Evolutionary conservation across 495 filamentous ascomycete species (phyloP).

Genomic region (Penicillium herquei): DNA sequence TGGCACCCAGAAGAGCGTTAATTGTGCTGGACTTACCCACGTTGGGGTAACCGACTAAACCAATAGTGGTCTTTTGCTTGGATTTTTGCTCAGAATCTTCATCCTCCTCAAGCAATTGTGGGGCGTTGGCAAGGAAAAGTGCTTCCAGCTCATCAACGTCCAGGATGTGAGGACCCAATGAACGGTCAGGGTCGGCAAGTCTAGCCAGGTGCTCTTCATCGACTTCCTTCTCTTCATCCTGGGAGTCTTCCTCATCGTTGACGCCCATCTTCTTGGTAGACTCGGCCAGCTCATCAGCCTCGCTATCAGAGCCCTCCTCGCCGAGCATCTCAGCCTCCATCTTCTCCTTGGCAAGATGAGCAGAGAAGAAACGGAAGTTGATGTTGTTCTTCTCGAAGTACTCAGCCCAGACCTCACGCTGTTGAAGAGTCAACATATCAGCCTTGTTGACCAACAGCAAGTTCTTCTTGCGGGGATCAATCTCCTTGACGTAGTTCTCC

Average conservation of each 20-base stretch:
- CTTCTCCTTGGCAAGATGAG: slow-evolving; percentile 81
- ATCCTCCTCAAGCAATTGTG: slow-evolving; percentile 40
- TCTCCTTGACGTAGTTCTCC: slow-evolving; percentile 90
- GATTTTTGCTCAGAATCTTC: slow-evolving; percentile 37
- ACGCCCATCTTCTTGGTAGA: slow-evolving; percentile 38
- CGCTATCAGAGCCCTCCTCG: slow-evolving; percentile 40
- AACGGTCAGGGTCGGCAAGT: slow-evolving; percentile 24
- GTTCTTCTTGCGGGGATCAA: slow-evolving; percentile 85
- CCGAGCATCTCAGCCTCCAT: slow-evolving; percentile 65
- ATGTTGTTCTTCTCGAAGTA: slow-evolving; percentile 82
- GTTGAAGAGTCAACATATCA: slow-evolving; percentile 93
- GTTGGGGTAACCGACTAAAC: slow-evolving; percentile 97
- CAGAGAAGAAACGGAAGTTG: slow-evolving; percentile 93
- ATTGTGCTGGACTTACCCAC: slow-evolving; percentile 99
- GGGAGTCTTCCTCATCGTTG: slow-evolving; percentile 38
- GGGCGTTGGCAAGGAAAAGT: slow-evolving; percentile 76
- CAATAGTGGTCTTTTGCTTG: slow-evolving; percentile 73
- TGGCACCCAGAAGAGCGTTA: slow-evolving; percentile 95
- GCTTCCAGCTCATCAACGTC: slow-evolving; percentile 89
- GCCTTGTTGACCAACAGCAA: slow-evolving; percentile 96
- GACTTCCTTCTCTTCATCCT: slow-evolving; percentile 24
- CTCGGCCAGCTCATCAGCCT: slow-evolving; percentile 45
- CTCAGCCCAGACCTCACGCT: slow-evolving; percentile 81
- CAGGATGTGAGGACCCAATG: slow-evolving; percentile 72
- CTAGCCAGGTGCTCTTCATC: slow-evolving; percentile 22